Conservation (phyloP, 257 asterid genomes). For the Primulina huaijiensis region DNA sequence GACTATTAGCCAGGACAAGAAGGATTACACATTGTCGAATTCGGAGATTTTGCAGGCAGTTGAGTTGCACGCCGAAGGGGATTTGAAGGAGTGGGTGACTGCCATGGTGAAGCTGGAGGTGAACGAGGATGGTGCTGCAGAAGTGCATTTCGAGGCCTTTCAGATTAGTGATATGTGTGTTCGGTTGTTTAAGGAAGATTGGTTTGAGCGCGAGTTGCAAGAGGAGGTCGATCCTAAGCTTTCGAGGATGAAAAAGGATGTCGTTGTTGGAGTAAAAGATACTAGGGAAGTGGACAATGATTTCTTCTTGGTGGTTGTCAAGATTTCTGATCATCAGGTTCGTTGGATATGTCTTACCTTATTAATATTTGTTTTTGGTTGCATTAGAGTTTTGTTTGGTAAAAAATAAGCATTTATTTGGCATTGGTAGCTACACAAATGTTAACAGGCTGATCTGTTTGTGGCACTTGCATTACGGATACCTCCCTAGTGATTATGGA, state of each 20-base stretch:
- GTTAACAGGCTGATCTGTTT: background rate
- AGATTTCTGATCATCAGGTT: slow-evolving; percentile 92
- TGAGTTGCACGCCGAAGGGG: slow-evolving; percentile 79
- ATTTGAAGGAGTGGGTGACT: slow-evolving; percentile 94
- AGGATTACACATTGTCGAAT: slow-evolving; percentile 81
- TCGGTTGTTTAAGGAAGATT: slow-evolving; percentile 69
- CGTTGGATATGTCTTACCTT: slow-evolving; percentile 13
- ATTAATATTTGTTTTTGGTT: background rate
- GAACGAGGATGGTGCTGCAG: slow-evolving; percentile 75
- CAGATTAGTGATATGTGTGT: slow-evolving; percentile 91
- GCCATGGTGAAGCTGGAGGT: slow-evolving; percentile 87
- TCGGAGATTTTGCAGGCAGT: slow-evolving; percentile 77
- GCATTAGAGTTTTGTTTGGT: background rate
- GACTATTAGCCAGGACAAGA: slow-evolving; percentile 79
- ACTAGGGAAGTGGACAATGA: slow-evolving; percentile 88
- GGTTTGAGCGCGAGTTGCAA: slow-evolving; percentile 67
- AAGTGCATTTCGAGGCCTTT: slow-evolving; percentile 94
- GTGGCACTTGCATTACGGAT: background rate
- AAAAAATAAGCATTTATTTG: background rate
- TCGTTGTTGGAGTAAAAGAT: slow-evolving; percentile 82
- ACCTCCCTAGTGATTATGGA: background rate
- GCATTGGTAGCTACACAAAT: background rate
- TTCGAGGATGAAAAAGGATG: slow-evolving; percentile 86
- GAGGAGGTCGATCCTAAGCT: slow-evolving; percentile 81
- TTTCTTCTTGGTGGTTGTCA: slow-evolving; percentile 92